These are phyloP conservation scores for Clavispora vitiphila DNA, from an alignment of 805 yeast species.

Conservation along the genomic window DNA sequence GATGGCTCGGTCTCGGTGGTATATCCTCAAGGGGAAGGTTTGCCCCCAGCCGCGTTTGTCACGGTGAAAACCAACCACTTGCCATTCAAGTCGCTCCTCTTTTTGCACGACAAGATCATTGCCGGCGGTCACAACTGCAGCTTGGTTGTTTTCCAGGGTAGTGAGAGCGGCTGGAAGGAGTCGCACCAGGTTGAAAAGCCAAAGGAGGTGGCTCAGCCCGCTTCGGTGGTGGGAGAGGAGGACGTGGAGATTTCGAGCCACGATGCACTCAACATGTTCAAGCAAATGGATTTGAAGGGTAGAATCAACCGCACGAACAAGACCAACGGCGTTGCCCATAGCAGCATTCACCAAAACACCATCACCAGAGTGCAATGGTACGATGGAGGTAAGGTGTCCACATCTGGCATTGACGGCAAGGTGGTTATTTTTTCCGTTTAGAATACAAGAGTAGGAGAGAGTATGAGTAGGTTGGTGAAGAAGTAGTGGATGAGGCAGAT, in stretches of 20 bases:
- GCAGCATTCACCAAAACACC: slow-evolving; percentile 88
- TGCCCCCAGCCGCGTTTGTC: slow-evolving; percentile 56
- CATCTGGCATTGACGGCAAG: slow-evolving; percentile 88
- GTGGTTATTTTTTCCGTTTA: slow-evolving; percentile 60
- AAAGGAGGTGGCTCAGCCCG: slow-evolving; percentile 43
- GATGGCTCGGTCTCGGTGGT: slow-evolving; percentile 80
- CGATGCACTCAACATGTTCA: slow-evolving; percentile 86
- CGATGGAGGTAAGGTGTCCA: slow-evolving; percentile 44
- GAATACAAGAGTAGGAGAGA: background rate
- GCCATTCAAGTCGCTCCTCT: slow-evolving; percentile 76
- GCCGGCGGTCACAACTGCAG: slow-evolving; percentile 93
- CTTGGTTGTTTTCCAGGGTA: slow-evolving; percentile 79
- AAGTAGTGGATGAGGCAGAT: too few relatives aligned
- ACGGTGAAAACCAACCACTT: slow-evolving; percentile 62
- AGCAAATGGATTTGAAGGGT: slow-evolving; percentile 94
- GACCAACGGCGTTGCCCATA: slow-evolving; percentile 40
- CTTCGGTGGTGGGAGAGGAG: slow-evolving; percentile 34
- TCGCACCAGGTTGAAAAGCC: slow-evolving; percentile 50
- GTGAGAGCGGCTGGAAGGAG: slow-evolving; percentile 58
- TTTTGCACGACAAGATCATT: slow-evolving; percentile 60
- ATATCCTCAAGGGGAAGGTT: slow-evolving; percentile 65
- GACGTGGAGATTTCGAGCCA: slow-evolving; percentile 61
- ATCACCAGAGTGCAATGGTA: slow-evolving; percentile 60
- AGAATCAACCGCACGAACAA: slow-evolving; percentile 43
- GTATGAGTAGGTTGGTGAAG: too few relatives aligned